Evolutionary conservation across 805 yeast genomes (phyloP), one percentile per base, ranked within the genome.

Genomic region (Saccharomycopsis fibuligera): DNA sequence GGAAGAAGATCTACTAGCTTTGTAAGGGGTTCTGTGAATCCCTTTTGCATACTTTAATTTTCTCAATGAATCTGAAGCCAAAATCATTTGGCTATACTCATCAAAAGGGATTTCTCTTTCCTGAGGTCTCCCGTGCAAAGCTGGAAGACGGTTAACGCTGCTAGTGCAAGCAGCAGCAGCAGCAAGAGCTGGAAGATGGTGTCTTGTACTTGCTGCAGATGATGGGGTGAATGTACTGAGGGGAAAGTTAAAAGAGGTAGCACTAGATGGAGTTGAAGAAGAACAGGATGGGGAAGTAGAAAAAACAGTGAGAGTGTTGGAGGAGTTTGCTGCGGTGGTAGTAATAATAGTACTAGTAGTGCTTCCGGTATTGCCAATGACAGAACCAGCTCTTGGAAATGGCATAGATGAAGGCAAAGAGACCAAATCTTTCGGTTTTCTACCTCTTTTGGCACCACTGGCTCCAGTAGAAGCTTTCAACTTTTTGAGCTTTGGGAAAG

Each of bases 1-100:
- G 16, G 46, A 39, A 12, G 38, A 27, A n/a, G 45, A 44, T 16
- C 35, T 19, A 21, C n/a, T 23, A 12, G 44, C 35, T 21, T 23
- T 21, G n/a, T 16, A 24, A n/a, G 30, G 29, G 40, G 30, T n/a
- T 25, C 37, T 27, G n/a, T 29, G 29, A 23, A 14, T 19, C 41
- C 10, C n/a, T 6, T 19, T 16, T n/a, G 41, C 35, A 35, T 42
- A 50, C 35, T 50, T 50, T 12, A 50, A 27, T 14, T 50, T 41
- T 23, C 54, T 21, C 9, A 50, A 33, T 3, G 41, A 36, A 24
- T 46, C 48, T 2, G 35, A 21, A 25, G 54, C 54, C 16, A 30
- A 27, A 24, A 50, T 50, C 41, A 50, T 50, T 29, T 50, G 45
- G 22, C 23, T 24, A 29, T 50, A 50, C 31, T 49, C 53, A 23